Conservation (phyloP, 2,329 filamentous ascomycete genomes). For the Cephalotrichum gorgonifer region DNA sequence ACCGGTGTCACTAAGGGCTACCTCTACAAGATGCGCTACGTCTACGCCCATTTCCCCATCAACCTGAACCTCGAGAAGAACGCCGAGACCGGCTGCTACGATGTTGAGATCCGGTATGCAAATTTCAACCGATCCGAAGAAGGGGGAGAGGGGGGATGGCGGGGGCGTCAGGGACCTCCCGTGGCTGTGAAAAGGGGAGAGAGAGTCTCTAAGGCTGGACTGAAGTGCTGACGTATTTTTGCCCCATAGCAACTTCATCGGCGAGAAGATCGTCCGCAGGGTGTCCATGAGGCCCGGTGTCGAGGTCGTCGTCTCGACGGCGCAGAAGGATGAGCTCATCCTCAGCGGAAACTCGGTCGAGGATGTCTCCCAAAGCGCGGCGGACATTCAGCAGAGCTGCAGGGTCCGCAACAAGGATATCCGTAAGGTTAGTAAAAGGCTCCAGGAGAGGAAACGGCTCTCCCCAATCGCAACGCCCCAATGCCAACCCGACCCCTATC, state of each 20-base stretch:
- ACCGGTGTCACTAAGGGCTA: slow-evolving; percentile 97
- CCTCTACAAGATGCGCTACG: slow-evolving; percentile 99
- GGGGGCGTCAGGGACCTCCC: no score
- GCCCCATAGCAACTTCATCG: slow-evolving; percentile 77
- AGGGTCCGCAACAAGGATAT: slow-evolving; percentile 99
- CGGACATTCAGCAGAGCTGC: slow-evolving; percentile 99
- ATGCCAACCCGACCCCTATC: not conserved
- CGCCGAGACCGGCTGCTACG: slow-evolving; percentile 72
- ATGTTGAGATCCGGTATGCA: slow-evolving; percentile 93
- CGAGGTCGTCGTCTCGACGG: slow-evolving; percentile 78
- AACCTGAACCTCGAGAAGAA: slow-evolving; percentile 99
- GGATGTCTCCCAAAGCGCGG: slow-evolving; percentile 93
- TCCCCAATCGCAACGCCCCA: not conserved
- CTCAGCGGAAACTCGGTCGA: slow-evolving; percentile 92
- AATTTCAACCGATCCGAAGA: not conserved
- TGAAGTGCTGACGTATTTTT: slow-evolving; percentile 20
- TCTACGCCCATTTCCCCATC: slow-evolving; percentile 99
- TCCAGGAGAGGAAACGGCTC: not conserved
- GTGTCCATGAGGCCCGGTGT: slow-evolving; percentile 86
- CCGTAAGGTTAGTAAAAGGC: slow-evolving; percentile 62
- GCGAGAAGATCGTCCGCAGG: slow-evolving; percentile 97
- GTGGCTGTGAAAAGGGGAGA: not conserved
- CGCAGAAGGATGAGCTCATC: slow-evolving; percentile 96
- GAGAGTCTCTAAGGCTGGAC: not conserved
- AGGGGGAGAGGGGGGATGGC: not conserved